A percentile compares a stretch with the other conserved stretches of the same genome.
These are phyloP conservation scores for Phytopythium kandeliae DNA, from an alignment of 352 stramenopile species.

Conservation along the genomic window DNA sequence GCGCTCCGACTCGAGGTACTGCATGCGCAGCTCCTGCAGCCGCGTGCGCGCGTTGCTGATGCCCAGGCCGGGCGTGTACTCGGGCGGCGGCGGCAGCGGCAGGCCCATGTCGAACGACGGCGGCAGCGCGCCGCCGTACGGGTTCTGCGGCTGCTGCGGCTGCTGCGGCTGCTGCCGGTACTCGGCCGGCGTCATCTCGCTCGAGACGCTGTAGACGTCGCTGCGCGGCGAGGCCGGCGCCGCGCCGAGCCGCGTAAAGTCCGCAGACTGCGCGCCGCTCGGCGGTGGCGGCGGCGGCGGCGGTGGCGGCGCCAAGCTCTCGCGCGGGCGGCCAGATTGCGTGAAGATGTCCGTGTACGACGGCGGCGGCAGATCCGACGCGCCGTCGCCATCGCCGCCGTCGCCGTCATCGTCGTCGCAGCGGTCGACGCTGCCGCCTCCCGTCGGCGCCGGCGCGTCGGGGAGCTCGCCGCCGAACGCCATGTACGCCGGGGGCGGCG, in stretches of 20 bases:
- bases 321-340: slow-evolving; percentile 20
- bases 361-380: slow-evolving; percentile 24
- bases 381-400: neutral
- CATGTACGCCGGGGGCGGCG: slow-evolving; percentile 8
- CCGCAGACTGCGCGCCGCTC: neutral
- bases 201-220: slow-evolving; percentile 7
- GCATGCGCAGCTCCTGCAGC: slow-evolving; percentile 47
- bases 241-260: neutral
- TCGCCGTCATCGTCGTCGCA: too few relatives aligned
- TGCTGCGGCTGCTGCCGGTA: too few relatives aligned
- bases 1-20: slow-evolving; percentile 70
- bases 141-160: too few relatives aligned
- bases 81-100: slow-evolving; percentile 15
- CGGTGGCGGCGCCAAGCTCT: neutral
- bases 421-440: too few relatives aligned
- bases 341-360: slow-evolving; percentile 54
- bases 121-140: slow-evolving; percentile 1
- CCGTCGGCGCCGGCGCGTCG: too few relatives aligned
- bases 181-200: slow-evolving; percentile 4
- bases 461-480: neutral
- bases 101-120: slow-evolving; percentile 11
- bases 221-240: neutral
- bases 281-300: slow-evolving; percentile 6
- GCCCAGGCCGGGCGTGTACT: slow-evolving; percentile 13
- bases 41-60: slow-evolving; percentile 15